Base-by-base conservation (phyloP, 2,329 filamentous ascomycete genomes). In the Fusarium xyrophilum region DNA sequence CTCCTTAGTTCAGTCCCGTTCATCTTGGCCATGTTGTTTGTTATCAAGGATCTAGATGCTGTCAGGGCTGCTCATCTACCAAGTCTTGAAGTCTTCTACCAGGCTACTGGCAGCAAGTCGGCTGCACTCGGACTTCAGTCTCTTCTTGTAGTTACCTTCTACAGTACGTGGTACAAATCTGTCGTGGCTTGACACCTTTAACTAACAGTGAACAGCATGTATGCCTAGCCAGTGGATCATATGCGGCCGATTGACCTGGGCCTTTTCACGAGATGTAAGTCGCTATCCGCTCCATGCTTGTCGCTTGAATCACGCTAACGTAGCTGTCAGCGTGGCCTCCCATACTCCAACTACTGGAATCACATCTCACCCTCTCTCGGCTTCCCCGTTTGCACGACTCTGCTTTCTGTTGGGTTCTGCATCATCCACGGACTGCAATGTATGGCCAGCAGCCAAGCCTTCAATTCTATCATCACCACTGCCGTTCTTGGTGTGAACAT, bases 181-280 rank as follows among this genome's bases (percentile, higher is more conserved):
- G 1, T 0, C 4, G 15, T 25, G 39, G 7, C 1, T 12, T 13
- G 0, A 5, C 6, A 25, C 2, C 2, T 13, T 8, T 1, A 3
- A 2, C 27, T 46, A 17, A 46, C 14, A 2, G n/a, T 47, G 0
- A 0, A 12, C 0, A 30, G 44, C 44, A 44, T 44, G 42, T 0
- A 44, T 44, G 42, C 42, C 42, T 28, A 44, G 42, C 13, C 42
- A 44, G 10, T 44, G 42, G 42, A 28, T 44, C 2, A 44, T 25
- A 21, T 44, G 42, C 0, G 25, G 42, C 4, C 25, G 42, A 4
- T 12, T 44, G 25, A 44, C 42, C 4, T 44, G 42, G 42, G 42
- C 42, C 25, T 44, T 44, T 9, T 44, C 42, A 13, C 9, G 42
- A 44, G 42, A 44, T 12, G 42, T 44, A 6, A 21, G 19, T n/a